These are phyloP conservation scores for Epichloe hybrida DNA, from an alignment of 2,329 filamentous ascomycete genomes.

Conservation along the genomic window DNA sequence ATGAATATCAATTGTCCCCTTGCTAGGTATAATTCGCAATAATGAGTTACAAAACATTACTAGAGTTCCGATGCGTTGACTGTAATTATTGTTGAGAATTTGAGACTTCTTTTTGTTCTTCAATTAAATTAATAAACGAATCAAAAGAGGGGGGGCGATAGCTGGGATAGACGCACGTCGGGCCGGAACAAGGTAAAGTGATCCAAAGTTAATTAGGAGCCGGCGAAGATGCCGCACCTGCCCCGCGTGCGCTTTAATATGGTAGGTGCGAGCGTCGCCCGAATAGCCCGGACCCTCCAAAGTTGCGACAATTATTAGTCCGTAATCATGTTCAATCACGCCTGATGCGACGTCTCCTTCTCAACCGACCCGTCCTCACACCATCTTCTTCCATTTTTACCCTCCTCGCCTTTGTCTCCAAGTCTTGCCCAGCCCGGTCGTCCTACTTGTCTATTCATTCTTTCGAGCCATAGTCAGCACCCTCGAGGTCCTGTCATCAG, in stretches of 20 bases:
- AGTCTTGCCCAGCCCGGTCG: background rate
- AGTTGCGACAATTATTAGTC: background rate
- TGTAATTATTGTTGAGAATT: too few relatives aligned
- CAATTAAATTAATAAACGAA: too few relatives aligned
- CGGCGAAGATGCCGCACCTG: background rate
- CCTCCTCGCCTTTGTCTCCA: background rate
- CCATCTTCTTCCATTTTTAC: background rate
- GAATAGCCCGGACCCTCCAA: background rate
- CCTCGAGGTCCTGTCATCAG: background rate
- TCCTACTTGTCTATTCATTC: background rate
- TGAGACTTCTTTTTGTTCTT: too few relatives aligned
- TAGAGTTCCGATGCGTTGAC: too few relatives aligned
- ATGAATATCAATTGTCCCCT: too few relatives aligned
- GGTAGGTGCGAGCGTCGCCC: background rate
- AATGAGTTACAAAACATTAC: too few relatives aligned
- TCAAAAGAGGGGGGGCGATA: too few relatives aligned
- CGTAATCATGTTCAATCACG: background rate
- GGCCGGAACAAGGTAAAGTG: too few relatives aligned
- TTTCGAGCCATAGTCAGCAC: background rate
- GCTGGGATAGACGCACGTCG: too few relatives aligned
- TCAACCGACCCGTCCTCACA: background rate
- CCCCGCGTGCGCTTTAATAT: background rate
- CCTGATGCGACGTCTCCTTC: background rate
- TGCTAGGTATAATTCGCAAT: too few relatives aligned
- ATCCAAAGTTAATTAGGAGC: background rate